phyloP scores from a whole-genome alignment of 768 basidiomycete species.

The Amanita jacksonii region DNA sequence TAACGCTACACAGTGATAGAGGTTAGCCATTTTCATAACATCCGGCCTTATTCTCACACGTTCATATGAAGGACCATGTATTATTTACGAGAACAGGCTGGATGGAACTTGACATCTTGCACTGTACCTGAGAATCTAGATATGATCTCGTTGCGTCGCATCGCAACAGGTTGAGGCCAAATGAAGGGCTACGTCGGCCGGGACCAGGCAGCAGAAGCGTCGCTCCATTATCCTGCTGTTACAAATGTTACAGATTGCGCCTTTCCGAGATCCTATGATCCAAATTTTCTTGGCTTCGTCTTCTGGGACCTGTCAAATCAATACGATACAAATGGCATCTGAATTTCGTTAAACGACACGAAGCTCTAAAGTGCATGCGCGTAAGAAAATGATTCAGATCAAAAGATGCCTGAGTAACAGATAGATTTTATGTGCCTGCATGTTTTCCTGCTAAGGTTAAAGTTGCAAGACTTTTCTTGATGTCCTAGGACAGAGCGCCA shows the following conservation, averaged over 20 bases:
- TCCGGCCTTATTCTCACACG: background rate
- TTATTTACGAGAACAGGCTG: background rate
- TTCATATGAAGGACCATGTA: background rate
- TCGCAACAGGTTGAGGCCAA: constrained; percentile 8
- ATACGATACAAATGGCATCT: constrained; percentile 5
- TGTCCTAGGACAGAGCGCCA: background rate
- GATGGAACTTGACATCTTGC: background rate
- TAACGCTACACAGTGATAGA: constrained; percentile 2
- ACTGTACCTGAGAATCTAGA: constrained; percentile 9
- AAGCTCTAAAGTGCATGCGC: background rate
- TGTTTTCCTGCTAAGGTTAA: constrained; percentile 5
- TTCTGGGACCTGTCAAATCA: constrained; percentile 15
- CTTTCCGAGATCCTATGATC: constrained; percentile 2
- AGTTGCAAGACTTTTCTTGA: constrained; percentile 4
- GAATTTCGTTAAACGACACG: background rate
- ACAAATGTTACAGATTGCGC: constrained; percentile 1
- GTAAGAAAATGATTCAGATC: constrained; percentile 6
- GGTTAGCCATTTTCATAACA: background rate
- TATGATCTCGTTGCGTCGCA: constrained; percentile 7
- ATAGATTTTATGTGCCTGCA: constrained; percentile 7
- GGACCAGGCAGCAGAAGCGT: constrained; percentile 1
- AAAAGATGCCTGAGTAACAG: background rate
- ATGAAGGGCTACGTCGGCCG: constrained; percentile 3
- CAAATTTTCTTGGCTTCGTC: constrained; percentile 12
- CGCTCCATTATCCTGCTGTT: background rate